Percentiles rank a stretch among this genome's conserved stretches.
These are phyloP conservation scores for Hanseniaspora guilliermondii DNA, from an alignment of 805 yeast genomes.

Conservation along the genomic window DNA sequence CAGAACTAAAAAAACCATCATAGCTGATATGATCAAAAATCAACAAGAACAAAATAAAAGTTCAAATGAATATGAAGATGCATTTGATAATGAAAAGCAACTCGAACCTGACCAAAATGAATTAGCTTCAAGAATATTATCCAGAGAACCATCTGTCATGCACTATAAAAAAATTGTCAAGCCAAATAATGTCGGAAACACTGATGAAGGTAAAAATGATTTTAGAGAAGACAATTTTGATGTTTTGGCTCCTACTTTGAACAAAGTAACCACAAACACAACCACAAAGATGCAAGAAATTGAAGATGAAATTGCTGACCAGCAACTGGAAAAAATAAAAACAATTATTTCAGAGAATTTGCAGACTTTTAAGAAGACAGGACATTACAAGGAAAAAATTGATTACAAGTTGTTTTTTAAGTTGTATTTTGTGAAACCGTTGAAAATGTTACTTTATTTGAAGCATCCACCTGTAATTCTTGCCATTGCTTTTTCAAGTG, in stretches of 20 bases:
- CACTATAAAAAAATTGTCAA: conserved; percentile 7
- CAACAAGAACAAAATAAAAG: conserved; percentile 32
- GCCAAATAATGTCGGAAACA: neutral
- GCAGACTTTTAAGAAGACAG: conserved; percentile 5
- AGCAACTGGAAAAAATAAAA: conserved; percentile 13
- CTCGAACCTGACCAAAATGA: neutral
- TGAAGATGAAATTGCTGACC: neutral
- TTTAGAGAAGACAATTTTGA: conserved; percentile 18
- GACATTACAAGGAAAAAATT: conserved; percentile 18
- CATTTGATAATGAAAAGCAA: conserved; percentile 1
- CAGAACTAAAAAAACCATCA: conserved; percentile 31
- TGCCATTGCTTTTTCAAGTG: conserved; percentile 53
- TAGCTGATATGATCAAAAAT: conserved; percentile 34
- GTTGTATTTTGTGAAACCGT: conserved; percentile 44
- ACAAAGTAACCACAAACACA: conserved; percentile 16
- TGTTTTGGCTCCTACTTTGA: conserved; percentile 20
- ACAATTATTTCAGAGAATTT: conserved; percentile 17
- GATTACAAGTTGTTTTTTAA: conserved; percentile 28
- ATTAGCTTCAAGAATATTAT: conserved; percentile 7
- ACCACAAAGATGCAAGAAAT: conserved; percentile 14
- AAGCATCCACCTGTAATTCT: conserved; percentile 63
- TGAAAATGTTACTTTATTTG: conserved; percentile 47
- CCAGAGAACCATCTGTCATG: conserved; percentile 13
- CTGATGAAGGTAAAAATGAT: conserved; percentile 15
- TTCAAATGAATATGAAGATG: conserved; percentile 22